Evolutionary conservation across 2,329 filamentous ascomycete species (phyloP).

Genomic region (Colletotrichum euphorbiae): DNA sequence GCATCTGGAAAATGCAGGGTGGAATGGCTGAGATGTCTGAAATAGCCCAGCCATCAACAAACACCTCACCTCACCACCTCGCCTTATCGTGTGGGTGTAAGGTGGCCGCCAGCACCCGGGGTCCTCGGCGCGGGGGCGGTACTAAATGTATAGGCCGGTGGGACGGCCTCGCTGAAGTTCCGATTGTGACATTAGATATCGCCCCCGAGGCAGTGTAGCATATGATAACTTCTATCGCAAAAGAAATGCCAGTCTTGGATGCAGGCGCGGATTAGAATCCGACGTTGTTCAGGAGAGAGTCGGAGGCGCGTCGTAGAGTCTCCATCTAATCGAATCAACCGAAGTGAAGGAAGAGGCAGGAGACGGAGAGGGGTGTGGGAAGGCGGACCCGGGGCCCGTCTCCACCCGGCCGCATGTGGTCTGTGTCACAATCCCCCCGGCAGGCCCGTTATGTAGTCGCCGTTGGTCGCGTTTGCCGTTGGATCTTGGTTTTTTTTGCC

Average conservation of each 20-base stretch:
- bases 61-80: not conserved
- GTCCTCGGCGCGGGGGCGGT: conserved; percentile 2
- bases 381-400: conserved; percentile 9
- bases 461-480: not conserved
- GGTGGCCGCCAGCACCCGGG: not conserved
- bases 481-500: too few relatives aligned
- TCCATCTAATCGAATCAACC: not conserved
- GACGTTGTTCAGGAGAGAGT: not conserved
- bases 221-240: too few relatives aligned
- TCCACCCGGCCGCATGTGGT: conserved; percentile 21
- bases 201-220: too few relatives aligned
- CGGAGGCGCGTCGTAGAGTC: not conserved
- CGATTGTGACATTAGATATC: not conserved
- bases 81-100: not conserved
- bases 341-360: not conserved
- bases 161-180: not conserved
- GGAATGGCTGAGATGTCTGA: not conserved
- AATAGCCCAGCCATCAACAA: not conserved
- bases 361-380: not conserved
- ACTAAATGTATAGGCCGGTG: not conserved
- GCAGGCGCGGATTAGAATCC: not conserved
- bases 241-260: not conserved
- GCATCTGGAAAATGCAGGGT: too few relatives aligned
- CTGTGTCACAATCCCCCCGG: conserved; percentile 5
- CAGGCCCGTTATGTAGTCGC: not conserved